phyloP scores from a whole-genome alignment of 805 yeast genomes.

The Candida hispaniensis region DNA sequence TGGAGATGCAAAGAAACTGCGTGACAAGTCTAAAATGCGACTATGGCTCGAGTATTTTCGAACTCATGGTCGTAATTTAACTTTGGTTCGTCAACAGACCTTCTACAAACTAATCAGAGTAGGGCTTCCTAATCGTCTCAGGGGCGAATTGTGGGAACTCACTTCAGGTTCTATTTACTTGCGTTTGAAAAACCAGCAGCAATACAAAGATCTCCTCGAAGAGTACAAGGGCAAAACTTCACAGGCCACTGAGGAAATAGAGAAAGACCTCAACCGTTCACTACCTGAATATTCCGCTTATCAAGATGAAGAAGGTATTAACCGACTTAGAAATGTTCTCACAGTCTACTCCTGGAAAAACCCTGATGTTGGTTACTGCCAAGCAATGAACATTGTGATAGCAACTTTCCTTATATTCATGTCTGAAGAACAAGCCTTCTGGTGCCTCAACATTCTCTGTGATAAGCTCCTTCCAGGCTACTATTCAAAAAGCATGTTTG shows the following conservation, averaged over 20 bases:
- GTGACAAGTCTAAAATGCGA: slow-evolving; percentile 78
- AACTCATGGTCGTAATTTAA: slow-evolving; percentile 73
- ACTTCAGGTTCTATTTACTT: slow-evolving; percentile 75
- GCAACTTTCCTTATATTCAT: slow-evolving; percentile 46
- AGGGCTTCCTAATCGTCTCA: slow-evolving; percentile 84
- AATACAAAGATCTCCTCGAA: slow-evolving; percentile 47
- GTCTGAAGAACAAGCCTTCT: slow-evolving; percentile 96
- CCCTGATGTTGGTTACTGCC: slow-evolving; percentile 96
- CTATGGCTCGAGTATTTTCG: slow-evolving; percentile 89
- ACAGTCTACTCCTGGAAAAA: slow-evolving; percentile 95
- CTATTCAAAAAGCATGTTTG: slow-evolving; percentile 95
- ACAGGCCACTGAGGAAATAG: slow-evolving; percentile 89
- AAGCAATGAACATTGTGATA: slow-evolving; percentile 84
- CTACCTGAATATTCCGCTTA: slow-evolving; percentile 94
- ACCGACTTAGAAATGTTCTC: slow-evolving; percentile 71
- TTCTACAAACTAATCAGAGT: slow-evolving; percentile 78
- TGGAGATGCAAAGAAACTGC: slow-evolving; percentile 65
- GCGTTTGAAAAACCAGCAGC: slow-evolving; percentile 50
- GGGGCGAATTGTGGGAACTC: slow-evolving; percentile 96
- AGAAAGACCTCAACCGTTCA: slow-evolving; percentile 88
- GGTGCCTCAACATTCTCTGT: slow-evolving; percentile 76
- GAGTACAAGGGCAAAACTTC: slow-evolving; percentile 57
- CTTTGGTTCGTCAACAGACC: slow-evolving; percentile 59
- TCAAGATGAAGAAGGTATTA: slow-evolving; percentile 77
- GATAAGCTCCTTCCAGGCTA: slow-evolving; percentile 88